Conservation (phyloP, 2,329 filamentous ascomycete species). For the Penicillium paneum region DNA sequence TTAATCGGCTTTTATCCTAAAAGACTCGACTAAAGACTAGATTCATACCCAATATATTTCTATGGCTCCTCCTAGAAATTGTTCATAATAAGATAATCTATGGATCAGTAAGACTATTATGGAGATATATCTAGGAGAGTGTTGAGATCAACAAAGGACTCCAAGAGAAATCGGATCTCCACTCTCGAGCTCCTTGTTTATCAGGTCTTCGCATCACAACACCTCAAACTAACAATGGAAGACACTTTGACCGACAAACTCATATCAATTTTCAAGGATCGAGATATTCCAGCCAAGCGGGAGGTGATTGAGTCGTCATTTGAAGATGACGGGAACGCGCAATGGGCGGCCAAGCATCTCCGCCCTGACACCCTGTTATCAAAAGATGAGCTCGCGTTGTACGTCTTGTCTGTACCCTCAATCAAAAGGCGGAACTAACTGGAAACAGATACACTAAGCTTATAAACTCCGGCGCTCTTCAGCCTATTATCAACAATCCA, state of each 20-base stretch:
- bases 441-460: constrained; percentile 33
- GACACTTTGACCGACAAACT: constrained; percentile 14
- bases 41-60: not conserved
- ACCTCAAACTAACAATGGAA: constrained; percentile 1
- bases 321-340: constrained; percentile 22
- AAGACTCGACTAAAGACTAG: not conserved
- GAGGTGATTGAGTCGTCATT: constrained; percentile 31
- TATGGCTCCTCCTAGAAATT: not conserved
- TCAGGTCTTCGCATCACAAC: not conserved
- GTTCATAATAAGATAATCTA: not conserved
- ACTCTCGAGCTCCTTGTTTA: not conserved
- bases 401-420: constrained; percentile 7
- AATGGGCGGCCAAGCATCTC: constrained; percentile 37
- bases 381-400: constrained; percentile 40
- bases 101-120: not conserved
- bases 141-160: not conserved
- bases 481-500: constrained; percentile 26
- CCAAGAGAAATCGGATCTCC: not conserved
- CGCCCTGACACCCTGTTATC: constrained; percentile 37
- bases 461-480: constrained; percentile 31
- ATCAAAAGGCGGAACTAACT: not conserved
- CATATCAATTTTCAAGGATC: constrained; percentile 29
- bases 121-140: not conserved
- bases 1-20: not conserved
- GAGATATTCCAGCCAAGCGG: constrained; percentile 27